Base-by-base conservation (phyloP, 148 eudicot genomes). In the Gaultheria prostrata region DNA sequence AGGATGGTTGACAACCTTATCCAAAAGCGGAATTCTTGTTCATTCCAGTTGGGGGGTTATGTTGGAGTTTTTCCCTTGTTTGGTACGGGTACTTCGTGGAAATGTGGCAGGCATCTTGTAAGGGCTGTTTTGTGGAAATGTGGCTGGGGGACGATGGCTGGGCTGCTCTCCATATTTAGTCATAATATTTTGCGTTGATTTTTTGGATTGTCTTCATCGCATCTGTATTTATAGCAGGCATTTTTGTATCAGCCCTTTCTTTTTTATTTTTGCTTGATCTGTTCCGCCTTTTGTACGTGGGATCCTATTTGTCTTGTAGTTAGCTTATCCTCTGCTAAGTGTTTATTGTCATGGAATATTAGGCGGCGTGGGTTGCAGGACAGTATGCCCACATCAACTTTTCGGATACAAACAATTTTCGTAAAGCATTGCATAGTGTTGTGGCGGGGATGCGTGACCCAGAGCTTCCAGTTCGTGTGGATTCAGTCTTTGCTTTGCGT, bases 291-390 rank as follows among this genome's bases (percentile, higher is more conserved):
- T 61, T 61, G 69, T 61, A 24, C 14, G 28, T 49, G 59, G 24
- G 8, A 24, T 28, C 46, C 53, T 72, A 45, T 50, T 39, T 63
- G 71, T 39, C 54, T n/a, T 13, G 33, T 3, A 74, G 28, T 79
- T 26, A 35, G 49, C 39, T 35, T 26, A 48, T 65, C 10, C 39
- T 79, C 50, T 85, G 59, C 30, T 49, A 33, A 74, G 10, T 59
- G 21, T 24, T 72, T 70, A 24, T 20, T 75, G 74, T 46, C 71
- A 51, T 84, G 82, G 63, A 78, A 83, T 85, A 59, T 80, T 86
- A 97, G 99, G 99, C 98, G 8, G 98, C 99, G 14, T 97, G 99
- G 99, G 99, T 97, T 92, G 98, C 99, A 33, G 99, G 99, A 84
- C 98, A 97, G 82, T 97, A 97, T 92, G 99, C 99, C 67, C 97